Base-by-base conservation (phyloP, 257 asterid species). In the Gentiana dahurica region DNA sequence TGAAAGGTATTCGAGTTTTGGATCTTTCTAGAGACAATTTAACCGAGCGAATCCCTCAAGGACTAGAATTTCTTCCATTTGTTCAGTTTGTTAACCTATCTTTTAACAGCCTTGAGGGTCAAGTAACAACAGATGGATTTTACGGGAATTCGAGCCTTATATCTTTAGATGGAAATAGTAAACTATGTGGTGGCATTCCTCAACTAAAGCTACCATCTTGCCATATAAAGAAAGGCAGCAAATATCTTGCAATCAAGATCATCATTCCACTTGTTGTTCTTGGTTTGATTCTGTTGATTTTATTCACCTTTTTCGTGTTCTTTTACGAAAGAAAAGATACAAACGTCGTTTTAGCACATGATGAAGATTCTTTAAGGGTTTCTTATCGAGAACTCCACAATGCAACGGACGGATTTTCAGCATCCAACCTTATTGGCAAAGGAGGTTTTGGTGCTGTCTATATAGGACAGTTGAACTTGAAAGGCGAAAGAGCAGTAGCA, bases 171-270 rank as follows among this genome's bases (percentile, higher is more conserved):
- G 71, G 73, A 53, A 74, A 69, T 38, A 34, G 9, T 58, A 62
- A 69, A 5, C 70, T 73, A 49, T 69, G 79, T 65, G 72, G 72
- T 36, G 79, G 72, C 34, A 45, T 54, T 34, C 67, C 57, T 39
- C 53, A 54, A 36, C 36, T 73, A 34, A 37, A 54, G 46, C 55
- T 73, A 1, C 73, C 63, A 5, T 4, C 33, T 11, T 69, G 75
- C 51, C 15, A 57, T 11, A 36, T 2, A 36, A n/a, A n/a, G n/a
- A n/a, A n/a, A n/a, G n/a, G n/a, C n/a, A n/a, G n/a, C n/a, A n/a
- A n/a, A n/a, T n/a, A n/a, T n/a, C n/a, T n/a, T n/a, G 38, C 32
- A 4, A 44, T 53, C 11, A 34, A 46, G 45, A 57, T 62, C 9
- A 56, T 41, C 36, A 35, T 6, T 34, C 12, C 50, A 35, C 15